Evolutionary conservation across 179 eudicot genomes (phyloP).

Genomic region (Beta macrorhiza): DNA sequence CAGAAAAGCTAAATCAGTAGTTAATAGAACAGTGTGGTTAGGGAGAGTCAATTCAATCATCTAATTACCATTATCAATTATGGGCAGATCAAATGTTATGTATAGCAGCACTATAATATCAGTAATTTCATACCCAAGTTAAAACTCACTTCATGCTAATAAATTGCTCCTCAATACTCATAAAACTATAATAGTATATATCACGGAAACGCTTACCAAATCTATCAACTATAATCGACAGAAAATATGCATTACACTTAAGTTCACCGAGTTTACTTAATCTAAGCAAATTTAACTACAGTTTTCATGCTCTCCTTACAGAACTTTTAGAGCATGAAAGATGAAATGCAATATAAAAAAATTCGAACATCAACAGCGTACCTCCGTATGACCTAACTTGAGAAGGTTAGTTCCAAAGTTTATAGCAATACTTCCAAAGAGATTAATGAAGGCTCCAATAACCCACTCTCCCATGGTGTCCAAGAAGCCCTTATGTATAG

Average conservation of each 20-base stretch:
- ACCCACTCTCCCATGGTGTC: constrained; percentile 93
- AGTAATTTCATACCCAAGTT: neutral
- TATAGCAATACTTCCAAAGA: constrained; percentile 88
- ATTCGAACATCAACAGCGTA: constrained; percentile 23
- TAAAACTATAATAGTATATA: neutral
- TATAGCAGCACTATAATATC: neutral
- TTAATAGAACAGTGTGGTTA: neutral
- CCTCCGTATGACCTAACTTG: constrained; percentile 96
- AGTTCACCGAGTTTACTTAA: neutral
- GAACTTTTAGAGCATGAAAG: neutral
- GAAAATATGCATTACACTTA: neutral
- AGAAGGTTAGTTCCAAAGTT: constrained; percentile 96
- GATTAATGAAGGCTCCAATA: constrained; percentile 89
- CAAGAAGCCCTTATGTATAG: constrained; percentile 23
- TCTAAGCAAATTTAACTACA: neutral
- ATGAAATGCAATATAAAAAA: neutral
- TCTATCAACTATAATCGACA: neutral
- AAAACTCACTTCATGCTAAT: neutral
- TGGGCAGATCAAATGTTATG: neutral
- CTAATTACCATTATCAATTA: neutral
- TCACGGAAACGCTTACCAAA: neutral
- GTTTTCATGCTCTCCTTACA: neutral
- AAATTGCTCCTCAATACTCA: neutral
- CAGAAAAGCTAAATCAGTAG: neutral
- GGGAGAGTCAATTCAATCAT: neutral